Percentiles rank a stretch among this genome's conserved stretches.
phyloP scores from a whole-genome alignment of 1,284 basidiomycete genomes.

The Amylostereum chailletii region DNA sequence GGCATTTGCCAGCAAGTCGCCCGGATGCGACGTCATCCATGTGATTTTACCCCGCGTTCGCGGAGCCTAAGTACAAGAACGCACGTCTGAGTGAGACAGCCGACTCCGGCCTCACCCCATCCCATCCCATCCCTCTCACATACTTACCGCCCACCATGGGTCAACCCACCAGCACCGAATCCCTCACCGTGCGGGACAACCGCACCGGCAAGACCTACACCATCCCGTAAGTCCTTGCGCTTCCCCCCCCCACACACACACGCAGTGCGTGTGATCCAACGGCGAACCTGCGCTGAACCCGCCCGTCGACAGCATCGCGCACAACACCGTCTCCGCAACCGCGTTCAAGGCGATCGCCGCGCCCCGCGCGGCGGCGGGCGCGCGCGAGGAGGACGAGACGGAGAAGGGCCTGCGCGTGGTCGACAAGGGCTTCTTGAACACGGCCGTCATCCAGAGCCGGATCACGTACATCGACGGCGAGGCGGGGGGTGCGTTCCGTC shows the following conservation, averaged over 20 bases:
- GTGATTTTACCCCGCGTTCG: too few relatives aligned
- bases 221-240: slow-evolving; percentile 52
- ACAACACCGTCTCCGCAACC: slow-evolving; percentile 73
- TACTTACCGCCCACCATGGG: slow-evolving; percentile 34
- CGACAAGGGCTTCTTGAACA: slow-evolving; percentile 81
- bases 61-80: too few relatives aligned
- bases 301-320: slow-evolving; percentile 43
- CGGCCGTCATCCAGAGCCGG: slow-evolving; percentile 70
- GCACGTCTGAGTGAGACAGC: too few relatives aligned
- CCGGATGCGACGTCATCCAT: too few relatives aligned
- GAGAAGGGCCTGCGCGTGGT: slow-evolving; percentile 69
- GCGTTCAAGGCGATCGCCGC: slow-evolving; percentile 74
- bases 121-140: background rate
- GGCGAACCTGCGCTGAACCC: background rate
- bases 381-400: slow-evolving; percentile 77
- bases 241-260: background rate
- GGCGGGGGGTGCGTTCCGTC: slow-evolving; percentile 47
- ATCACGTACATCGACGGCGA: slow-evolving; percentile 90
- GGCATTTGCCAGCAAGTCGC: too few relatives aligned
- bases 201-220: slow-evolving; percentile 74
- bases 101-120: background rate
- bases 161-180: slow-evolving; percentile 28
- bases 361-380: slow-evolving; percentile 35
- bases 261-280: background rate
- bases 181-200: slow-evolving; percentile 71